Percentiles rank a stretch among this genome's conserved stretches.
Conservation (phyloP, 768 basidiomycete species). For the Asterophora lycoperdoides region DNA sequence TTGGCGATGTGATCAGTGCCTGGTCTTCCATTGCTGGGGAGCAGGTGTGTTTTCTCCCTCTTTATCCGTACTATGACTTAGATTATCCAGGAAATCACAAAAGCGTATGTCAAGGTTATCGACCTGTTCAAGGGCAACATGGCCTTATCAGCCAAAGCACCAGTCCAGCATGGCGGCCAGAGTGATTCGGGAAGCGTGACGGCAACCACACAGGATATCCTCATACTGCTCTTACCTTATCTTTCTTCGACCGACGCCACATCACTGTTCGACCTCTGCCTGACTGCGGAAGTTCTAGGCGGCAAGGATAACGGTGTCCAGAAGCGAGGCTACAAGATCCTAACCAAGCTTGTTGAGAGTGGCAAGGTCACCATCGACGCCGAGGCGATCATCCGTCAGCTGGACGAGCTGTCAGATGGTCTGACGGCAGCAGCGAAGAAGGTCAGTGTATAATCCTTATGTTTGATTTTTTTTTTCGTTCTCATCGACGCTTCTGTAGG, state of each 20-base stretch:
- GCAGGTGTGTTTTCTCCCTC: conserved; percentile 38
- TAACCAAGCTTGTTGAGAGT: conserved; percentile 68
- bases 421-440: conserved; percentile 85
- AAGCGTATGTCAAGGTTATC: conserved; percentile 76
- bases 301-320: conserved; percentile 85
- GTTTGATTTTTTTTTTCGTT: conserved; percentile 5
- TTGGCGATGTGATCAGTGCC: conserved; percentile 84
- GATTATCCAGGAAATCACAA: conserved; percentile 58
- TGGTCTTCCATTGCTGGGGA: conserved; percentile 82
- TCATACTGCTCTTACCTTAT: conserved; percentile 77
- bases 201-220: conserved; percentile 75
- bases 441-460: conserved; percentile 31
- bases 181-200: conserved; percentile 44
- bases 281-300: conserved; percentile 64
- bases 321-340: conserved; percentile 91
- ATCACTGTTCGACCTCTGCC: conserved; percentile 63
- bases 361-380: conserved; percentile 52
- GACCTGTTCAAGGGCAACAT: conserved; percentile 67
- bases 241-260: conserved; percentile 58
- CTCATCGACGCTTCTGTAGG: conserved; percentile 39
- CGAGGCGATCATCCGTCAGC: conserved; percentile 54
- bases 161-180: conserved; percentile 24
- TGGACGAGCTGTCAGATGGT: conserved; percentile 62
- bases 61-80: conserved; percentile 3
- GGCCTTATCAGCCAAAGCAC: conserved; percentile 30